These are phyloP conservation scores for Podospora pseudopauciseta DNA, from an alignment of 495 filamentous ascomycete genomes.

Conservation along the genomic window DNA sequence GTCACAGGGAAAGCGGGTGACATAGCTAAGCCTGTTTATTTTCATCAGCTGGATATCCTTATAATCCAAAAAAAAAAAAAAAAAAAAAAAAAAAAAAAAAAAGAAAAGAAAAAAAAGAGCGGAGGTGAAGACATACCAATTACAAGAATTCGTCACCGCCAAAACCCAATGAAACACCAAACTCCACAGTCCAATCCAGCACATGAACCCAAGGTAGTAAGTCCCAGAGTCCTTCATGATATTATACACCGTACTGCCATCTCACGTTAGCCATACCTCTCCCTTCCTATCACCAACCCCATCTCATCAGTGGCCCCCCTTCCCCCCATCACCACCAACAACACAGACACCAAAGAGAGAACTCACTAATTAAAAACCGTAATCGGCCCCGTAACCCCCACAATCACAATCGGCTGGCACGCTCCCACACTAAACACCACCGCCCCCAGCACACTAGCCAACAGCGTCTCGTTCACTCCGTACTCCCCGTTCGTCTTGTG, in stretches of 20 bases:
- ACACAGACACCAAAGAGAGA: background rate
- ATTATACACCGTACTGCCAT: slow-evolving; percentile 68
- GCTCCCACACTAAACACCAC: slow-evolving; percentile 73
- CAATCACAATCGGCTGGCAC: slow-evolving; percentile 79
- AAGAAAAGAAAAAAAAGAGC: background rate
- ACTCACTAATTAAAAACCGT: slow-evolving; percentile 76
- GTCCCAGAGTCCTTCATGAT: slow-evolving; percentile 66
- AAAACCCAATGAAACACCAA: slow-evolving; percentile 76
- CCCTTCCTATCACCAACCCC: background rate
- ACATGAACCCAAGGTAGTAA: slow-evolving; percentile 80
- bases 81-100: background rate
- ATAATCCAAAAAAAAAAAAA: background rate
- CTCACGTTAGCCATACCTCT: slow-evolving; percentile 15
- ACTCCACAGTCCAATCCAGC: slow-evolving; percentile 83
- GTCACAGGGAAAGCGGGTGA: slow-evolving; percentile 81
- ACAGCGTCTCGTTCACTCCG: slow-evolving; percentile 79
- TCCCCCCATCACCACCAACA: background rate
- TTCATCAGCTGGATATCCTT: background rate
- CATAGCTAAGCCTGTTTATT: slow-evolving; percentile 54
- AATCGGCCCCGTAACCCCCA: slow-evolving; percentile 86
- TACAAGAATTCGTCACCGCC: slow-evolving; percentile 75
- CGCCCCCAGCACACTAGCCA: slow-evolving; percentile 72
- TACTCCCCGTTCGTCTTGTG: slow-evolving; percentile 74
- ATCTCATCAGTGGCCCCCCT: background rate
- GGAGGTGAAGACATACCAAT: slow-evolving; percentile 39